phyloP scores from a whole-genome alignment of 306 rosid genomes.

The Lathyrus tuberosus region DNA sequence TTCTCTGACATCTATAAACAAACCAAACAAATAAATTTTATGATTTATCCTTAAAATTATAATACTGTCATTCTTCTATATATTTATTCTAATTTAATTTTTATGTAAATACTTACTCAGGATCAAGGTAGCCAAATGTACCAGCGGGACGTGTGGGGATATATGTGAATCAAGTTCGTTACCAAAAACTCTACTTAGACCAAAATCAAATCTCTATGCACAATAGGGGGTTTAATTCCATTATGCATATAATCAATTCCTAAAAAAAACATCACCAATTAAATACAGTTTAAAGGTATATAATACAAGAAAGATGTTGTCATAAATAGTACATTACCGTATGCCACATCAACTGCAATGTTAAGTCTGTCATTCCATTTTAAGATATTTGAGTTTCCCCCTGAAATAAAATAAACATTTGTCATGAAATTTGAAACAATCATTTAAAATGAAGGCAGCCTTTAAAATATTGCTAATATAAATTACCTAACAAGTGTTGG shows the following conservation, averaged over 20 bases:
- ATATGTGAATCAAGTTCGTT: slow-evolving; percentile 17
- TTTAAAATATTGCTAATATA: neutral
- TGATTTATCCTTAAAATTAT: neutral
- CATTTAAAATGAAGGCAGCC: no score
- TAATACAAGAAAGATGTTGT: neutral
- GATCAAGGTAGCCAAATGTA: slow-evolving; percentile 53
- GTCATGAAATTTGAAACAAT: neutral
- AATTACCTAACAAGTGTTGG: slow-evolving; percentile 1
- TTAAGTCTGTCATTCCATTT: slow-evolving; percentile 32
- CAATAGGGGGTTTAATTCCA: slow-evolving; percentile 40
- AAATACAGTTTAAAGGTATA: neutral
- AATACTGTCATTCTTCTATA: no score
- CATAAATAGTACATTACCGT: neutral
- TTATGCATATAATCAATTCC: slow-evolving; percentile 51
- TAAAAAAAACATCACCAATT: slow-evolving; percentile 11
- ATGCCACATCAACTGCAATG: slow-evolving; percentile 33
- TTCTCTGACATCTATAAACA: slow-evolving; percentile 7
- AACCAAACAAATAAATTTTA: neutral
- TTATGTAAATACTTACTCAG: slow-evolving; percentile 40
- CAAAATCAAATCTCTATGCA: slow-evolving; percentile 55
- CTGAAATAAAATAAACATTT: slow-evolving; percentile 8
- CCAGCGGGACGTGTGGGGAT: slow-evolving; percentile 43
- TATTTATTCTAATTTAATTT: no score
- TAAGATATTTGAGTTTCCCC: neutral
- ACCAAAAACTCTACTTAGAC: neutral